These are phyloP conservation scores for Cairneyella variabilis DNA, from an alignment of 495 filamentous ascomycete genomes.

Conservation along the genomic window DNA sequence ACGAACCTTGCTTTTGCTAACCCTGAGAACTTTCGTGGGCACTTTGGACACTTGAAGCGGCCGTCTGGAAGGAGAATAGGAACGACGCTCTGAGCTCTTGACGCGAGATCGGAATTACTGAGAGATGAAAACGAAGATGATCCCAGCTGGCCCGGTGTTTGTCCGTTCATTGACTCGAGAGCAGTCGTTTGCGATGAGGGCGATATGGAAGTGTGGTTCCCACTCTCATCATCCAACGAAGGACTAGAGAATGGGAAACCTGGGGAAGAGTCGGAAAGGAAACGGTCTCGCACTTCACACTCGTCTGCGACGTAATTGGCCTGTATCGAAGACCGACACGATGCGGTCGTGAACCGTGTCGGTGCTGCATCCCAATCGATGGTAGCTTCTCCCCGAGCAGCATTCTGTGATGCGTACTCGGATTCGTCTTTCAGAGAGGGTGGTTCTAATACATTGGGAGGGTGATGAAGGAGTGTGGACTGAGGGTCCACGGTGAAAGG, in stretches of 20 bases:
- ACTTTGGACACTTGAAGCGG: conserved; percentile 4
- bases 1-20: conserved; percentile 1
- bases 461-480: not conserved
- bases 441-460: conserved; percentile 6
- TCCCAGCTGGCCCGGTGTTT: not conserved
- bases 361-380: conserved; percentile 14
- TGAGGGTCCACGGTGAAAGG: conserved; percentile 11
- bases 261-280: not conserved
- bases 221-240: conserved; percentile 4
- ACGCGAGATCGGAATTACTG: not conserved
- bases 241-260: not conserved
- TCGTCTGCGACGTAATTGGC: conserved; percentile 12
- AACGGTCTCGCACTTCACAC: conserved; percentile 1
- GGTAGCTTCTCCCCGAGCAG: conserved; percentile 16
- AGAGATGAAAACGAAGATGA: not conserved
- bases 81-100: not conserved
- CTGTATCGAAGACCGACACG: conserved; percentile 12
- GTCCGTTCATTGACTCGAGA: not conserved
- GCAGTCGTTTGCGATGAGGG: not conserved
- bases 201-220: not conserved
- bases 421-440: conserved; percentile 19
- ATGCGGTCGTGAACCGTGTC: conserved; percentile 7
- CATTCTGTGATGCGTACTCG: conserved; percentile 1
- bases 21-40: conserved; percentile 4
- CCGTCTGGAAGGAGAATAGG: not conserved